A percentile compares a stretch with the other conserved stretches of the same genome.
These are phyloP conservation scores for Naematelia aurantialba DNA, from an alignment of 768 basidiomycete genomes.

Conservation along the genomic window DNA sequence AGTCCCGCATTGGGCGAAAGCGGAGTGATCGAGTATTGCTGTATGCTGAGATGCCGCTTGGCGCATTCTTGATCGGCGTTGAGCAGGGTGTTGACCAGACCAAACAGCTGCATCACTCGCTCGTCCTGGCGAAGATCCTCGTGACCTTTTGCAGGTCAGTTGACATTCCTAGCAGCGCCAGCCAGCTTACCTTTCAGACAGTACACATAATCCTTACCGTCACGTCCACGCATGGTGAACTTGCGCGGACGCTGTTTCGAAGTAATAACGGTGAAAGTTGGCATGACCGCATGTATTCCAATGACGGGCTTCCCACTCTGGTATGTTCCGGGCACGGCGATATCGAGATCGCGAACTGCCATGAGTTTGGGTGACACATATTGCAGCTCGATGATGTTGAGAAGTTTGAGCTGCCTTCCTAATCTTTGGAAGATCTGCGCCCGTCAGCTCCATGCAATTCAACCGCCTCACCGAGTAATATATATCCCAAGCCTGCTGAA, in stretches of 20 bases:
- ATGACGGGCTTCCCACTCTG: constrained; percentile 80
- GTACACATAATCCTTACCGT: constrained; percentile 91
- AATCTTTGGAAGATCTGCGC: constrained; percentile 88
- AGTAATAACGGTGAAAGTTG: constrained; percentile 86
- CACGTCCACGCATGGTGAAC: constrained; percentile 77
- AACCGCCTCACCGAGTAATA: constrained; percentile 75
- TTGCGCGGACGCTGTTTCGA: constrained; percentile 96
- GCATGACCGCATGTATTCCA: constrained; percentile 75
- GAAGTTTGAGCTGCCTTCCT: constrained; percentile 83
- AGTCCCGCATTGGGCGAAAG: constrained; percentile 93
- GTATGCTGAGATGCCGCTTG: constrained; percentile 92
- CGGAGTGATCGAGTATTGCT: constrained; percentile 86
- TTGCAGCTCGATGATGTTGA: constrained; percentile 88
- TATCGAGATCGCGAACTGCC: constrained; percentile 79
- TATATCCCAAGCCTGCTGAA: constrained; percentile 98
- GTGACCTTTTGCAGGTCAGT: constrained; percentile 62
- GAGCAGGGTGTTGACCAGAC: constrained; percentile 90
- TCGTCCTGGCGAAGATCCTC: constrained; percentile 99
- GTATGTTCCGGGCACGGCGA: constrained; percentile 97
- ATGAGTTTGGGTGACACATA: constrained; percentile 91
- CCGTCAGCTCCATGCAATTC: not conserved
- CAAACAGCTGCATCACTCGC: constrained; percentile 97
- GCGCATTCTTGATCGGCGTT: constrained; percentile 91
- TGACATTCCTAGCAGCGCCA: not conserved
- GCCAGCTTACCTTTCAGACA: constrained; percentile 69